Conservation (phyloP, 192 early-diverging fungal genomes). For the Umbelopsis isabellina region DNA sequence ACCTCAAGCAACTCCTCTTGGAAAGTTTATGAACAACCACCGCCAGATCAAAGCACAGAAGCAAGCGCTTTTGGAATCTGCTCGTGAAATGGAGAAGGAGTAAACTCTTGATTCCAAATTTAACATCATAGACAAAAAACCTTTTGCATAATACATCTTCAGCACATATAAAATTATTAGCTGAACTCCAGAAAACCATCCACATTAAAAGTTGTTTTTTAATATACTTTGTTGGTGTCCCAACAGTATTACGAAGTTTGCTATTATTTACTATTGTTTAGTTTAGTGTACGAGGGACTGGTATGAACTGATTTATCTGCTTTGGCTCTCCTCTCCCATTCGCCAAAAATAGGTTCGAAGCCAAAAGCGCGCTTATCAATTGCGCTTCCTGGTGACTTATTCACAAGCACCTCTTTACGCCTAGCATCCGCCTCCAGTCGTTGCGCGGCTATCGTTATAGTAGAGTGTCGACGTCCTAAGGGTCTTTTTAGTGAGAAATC, state of each 20-base stretch:
- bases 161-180: no score
- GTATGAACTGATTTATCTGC: not conserved
- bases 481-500: conserved; percentile 9
- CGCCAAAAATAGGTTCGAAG: conserved; percentile 11
- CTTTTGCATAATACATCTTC: no score
- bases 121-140: no score
- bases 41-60: conserved; percentile 58
- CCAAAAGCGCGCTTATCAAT: conserved; percentile 7
- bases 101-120: not conserved
- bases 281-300: no score
- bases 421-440: not conserved
- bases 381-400: not conserved
- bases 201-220: no score
- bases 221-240: no score
- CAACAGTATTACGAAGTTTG: no score
- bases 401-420: not conserved
- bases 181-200: no score
- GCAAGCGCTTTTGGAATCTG: conserved; percentile 47
- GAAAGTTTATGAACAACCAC: conserved; percentile 47
- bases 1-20: conserved; percentile 50
- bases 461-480: not conserved
- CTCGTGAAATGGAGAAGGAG: conserved; percentile 7
- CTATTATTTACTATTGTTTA: no score
- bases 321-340: conserved; percentile 14
- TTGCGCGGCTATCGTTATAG: not conserved